phyloP scores from a whole-genome alignment of 768 basidiomycete genomes.

The Suillus brevipes region DNA sequence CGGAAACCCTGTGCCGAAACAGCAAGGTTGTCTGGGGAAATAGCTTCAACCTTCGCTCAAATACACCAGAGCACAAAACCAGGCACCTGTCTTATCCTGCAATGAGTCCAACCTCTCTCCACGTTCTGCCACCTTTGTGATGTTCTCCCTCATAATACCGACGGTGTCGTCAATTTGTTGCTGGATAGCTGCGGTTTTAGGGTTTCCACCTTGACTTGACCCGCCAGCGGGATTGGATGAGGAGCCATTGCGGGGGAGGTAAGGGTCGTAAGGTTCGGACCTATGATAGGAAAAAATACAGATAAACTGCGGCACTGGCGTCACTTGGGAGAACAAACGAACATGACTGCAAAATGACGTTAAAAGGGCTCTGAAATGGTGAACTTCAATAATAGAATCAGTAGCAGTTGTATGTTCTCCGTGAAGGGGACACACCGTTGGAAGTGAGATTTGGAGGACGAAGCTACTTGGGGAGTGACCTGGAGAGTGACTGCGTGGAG shows the following conservation, averaged over 20 bases:
- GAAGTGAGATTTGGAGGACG: constrained; percentile 18
- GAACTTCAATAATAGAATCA: background rate
- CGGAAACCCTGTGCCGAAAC: constrained; percentile 99
- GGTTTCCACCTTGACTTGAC: constrained; percentile 53
- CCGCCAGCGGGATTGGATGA: constrained; percentile 52
- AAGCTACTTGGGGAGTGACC: constrained; percentile 19
- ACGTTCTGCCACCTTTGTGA: constrained; percentile 92
- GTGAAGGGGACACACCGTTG: constrained; percentile 18
- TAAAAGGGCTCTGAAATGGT: background rate
- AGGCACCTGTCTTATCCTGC: constrained; percentile 97
- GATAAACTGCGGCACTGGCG: constrained; percentile 6
- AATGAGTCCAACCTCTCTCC: constrained; percentile 92
- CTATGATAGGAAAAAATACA: constrained; percentile 41
- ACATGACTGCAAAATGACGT: constrained; percentile 23
- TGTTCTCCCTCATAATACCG: constrained; percentile 97
- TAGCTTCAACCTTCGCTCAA: constrained; percentile 2
- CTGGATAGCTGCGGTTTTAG: constrained; percentile 94
- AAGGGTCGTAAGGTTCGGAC: constrained; percentile 99
- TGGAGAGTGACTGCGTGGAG: constrained; percentile 18
- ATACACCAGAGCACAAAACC: background rate
- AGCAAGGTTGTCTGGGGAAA: constrained; percentile 80
- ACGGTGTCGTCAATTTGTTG: constrained; percentile 98
- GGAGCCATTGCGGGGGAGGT: constrained; percentile 83
- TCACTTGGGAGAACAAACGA: constrained; percentile 18
- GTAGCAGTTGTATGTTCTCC: background rate